Evolutionary conservation across 495 filamentous ascomycete species (phyloP).

Genomic region (Echria macrotheca): DNA sequence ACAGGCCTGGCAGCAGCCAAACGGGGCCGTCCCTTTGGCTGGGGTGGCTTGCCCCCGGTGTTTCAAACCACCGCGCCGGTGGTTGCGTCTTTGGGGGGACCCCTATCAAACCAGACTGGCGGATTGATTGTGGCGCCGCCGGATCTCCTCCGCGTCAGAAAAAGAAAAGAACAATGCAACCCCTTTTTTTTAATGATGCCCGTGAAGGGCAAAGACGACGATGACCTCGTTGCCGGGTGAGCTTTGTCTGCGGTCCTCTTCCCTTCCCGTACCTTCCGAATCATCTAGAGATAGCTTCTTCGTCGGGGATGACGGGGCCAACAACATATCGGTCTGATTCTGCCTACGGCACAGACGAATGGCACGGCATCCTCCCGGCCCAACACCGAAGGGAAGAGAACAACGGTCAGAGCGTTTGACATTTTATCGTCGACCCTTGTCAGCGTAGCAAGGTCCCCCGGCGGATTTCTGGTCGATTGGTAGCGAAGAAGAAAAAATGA

Average conservation of each 20-base stretch:
- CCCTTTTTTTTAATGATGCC: too few relatives aligned
- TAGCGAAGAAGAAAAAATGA: slow-evolving; percentile 3
- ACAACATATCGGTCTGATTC: background rate
- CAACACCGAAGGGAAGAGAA: too few relatives aligned
- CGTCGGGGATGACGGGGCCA: too few relatives aligned
- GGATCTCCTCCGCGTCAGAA: background rate
- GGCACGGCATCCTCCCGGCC: background rate
- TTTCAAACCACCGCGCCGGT: too few relatives aligned
- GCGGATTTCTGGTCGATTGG: background rate
- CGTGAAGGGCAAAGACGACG: too few relatives aligned
- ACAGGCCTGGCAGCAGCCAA: background rate
- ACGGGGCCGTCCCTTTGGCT: background rate
- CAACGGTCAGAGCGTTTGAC: background rate
- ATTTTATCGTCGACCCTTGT: background rate
- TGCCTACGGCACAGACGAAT: background rate
- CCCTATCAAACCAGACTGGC: background rate
- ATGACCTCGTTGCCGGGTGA: too few relatives aligned
- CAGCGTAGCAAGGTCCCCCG: too few relatives aligned
- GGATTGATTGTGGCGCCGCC: background rate
- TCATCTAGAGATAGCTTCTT: too few relatives aligned
- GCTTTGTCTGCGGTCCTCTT: too few relatives aligned
- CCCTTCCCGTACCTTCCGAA: too few relatives aligned
- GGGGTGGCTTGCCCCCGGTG: background rate
- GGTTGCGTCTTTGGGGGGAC: too few relatives aligned
- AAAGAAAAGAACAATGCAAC: background rate